Percentiles rank a stretch among this genome's conserved stretches.
Conservation (phyloP, 768 basidiomycete species). For the Calocera viscosa region DNA sequence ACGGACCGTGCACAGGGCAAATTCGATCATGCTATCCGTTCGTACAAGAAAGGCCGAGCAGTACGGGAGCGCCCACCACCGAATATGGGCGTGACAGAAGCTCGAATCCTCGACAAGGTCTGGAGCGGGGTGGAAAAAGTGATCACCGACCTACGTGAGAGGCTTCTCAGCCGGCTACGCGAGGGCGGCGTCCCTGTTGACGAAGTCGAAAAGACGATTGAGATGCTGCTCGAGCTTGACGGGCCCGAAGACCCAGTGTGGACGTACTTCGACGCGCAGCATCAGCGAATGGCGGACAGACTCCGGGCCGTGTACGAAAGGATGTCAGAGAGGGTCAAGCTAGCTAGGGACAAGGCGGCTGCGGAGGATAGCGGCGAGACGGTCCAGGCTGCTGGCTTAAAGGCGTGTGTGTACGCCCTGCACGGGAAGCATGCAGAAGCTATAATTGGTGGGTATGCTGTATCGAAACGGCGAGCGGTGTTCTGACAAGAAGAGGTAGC, state of each 20-base stretch:
- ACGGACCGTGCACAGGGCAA: slow-evolving; percentile 46
- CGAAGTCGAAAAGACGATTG: slow-evolving; percentile 93
- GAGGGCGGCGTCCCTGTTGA: slow-evolving; percentile 59
- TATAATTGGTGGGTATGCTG: slow-evolving; percentile 39
- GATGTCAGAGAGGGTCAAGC: slow-evolving; percentile 37
- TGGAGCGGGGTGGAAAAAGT: slow-evolving; percentile 92
- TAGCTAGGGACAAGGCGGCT: slow-evolving; percentile 34
- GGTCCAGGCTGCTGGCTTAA: slow-evolving; percentile 27
- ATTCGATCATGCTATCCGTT: slow-evolving; percentile 84
- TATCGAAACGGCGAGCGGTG: not conserved
- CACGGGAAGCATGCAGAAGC: slow-evolving; percentile 53
- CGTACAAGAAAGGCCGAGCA: slow-evolving; percentile 94
- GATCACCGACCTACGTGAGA: slow-evolving; percentile 78
- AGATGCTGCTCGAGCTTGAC: slow-evolving; percentile 85
- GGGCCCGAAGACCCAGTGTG: slow-evolving; percentile 82
- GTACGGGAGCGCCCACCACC: slow-evolving; percentile 82
- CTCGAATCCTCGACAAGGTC: slow-evolving; percentile 83
- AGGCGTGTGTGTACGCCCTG: slow-evolving; percentile 44
- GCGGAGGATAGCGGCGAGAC: slow-evolving; percentile 12
- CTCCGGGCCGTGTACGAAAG: slow-evolving; percentile 53
- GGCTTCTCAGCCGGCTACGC: slow-evolving; percentile 64
- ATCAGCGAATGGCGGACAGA: slow-evolving; percentile 67
- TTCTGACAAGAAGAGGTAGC: slow-evolving; percentile 33
- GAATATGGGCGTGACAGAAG: slow-evolving; percentile 67
- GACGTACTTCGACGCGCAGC: slow-evolving; percentile 91